These are phyloP conservation scores for Fusarium fujikuroi DNA, from an alignment of 2,329 filamentous ascomycete genomes.

Conservation along the genomic window DNA sequence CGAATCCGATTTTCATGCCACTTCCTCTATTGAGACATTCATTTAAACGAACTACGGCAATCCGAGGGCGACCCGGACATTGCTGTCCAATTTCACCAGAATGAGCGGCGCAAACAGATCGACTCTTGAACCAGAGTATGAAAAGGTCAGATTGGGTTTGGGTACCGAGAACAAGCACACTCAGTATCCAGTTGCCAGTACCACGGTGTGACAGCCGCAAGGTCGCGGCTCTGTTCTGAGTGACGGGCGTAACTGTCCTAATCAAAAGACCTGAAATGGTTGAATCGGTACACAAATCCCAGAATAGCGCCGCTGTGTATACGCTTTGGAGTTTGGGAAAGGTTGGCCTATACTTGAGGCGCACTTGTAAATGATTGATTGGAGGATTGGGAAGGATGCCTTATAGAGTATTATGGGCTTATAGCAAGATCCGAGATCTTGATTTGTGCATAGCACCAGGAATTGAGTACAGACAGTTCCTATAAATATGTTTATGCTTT, in stretches of 20 bases:
- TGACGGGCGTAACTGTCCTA: conserved; percentile 45
- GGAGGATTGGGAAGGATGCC: conserved; percentile 21
- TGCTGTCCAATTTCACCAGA: conserved; percentile 27
- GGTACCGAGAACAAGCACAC: conserved; percentile 28
- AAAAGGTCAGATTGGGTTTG: conserved; percentile 30
- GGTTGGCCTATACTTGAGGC: conserved; percentile 27
- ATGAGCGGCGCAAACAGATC: conserved; percentile 32
- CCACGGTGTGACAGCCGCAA: conserved; percentile 48
- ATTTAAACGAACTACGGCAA: conserved; percentile 34
- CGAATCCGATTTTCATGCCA: conserved; percentile 36
- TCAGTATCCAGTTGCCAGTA: conserved; percentile 36
- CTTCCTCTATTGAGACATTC: conserved; percentile 34
- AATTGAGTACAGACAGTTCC: conserved; percentile 38
- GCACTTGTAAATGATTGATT: conserved; percentile 35
- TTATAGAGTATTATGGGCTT: conserved; percentile 35
- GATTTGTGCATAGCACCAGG: conserved; percentile 31
- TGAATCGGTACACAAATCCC: conserved; percentile 35
- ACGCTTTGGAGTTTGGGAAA: conserved; percentile 34
- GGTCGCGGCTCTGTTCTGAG: conserved; percentile 39
- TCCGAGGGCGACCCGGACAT: conserved; percentile 42
- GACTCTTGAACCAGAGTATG: conserved; percentile 28
- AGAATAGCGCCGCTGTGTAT: conserved; percentile 29
- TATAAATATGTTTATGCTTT: conserved; percentile 25
- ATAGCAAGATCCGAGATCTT: conserved; percentile 39
- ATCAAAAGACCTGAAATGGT: conserved; percentile 45